Conservation (phyloP, 2,329 filamentous ascomycete genomes). For the Sphaerostilbella broomeana region DNA sequence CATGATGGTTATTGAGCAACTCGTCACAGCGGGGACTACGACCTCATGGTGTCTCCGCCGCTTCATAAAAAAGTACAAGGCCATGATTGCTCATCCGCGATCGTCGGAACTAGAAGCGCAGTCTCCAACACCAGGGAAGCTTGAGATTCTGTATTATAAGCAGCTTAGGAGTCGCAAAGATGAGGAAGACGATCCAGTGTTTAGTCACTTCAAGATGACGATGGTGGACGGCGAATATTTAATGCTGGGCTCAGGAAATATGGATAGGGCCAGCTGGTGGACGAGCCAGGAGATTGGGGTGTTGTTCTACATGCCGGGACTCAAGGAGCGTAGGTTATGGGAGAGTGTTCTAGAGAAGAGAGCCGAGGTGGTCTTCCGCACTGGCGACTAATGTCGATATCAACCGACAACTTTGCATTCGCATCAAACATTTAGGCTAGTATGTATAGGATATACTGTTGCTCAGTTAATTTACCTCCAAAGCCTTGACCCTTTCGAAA, state of each 20-base stretch:
- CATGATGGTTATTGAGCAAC: slow-evolving; percentile 74
- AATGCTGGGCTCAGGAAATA: slow-evolving; percentile 72
- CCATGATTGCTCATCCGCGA: slow-evolving; percentile 17
- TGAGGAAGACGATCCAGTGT: slow-evolving; percentile 53
- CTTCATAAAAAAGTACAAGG: slow-evolving; percentile 50
- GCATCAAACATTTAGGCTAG: no score
- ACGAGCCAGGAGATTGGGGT: slow-evolving; percentile 80
- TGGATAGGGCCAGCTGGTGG: slow-evolving; percentile 80
- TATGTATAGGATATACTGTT: neutral
- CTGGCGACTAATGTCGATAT: slow-evolving; percentile 9
- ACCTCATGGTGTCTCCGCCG: slow-evolving; percentile 58
- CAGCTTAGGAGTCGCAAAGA: slow-evolving; percentile 26
- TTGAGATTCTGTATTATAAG: slow-evolving; percentile 55
- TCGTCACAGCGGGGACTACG: slow-evolving; percentile 71
- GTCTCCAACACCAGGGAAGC: slow-evolving; percentile 35
- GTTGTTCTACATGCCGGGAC: slow-evolving; percentile 41
- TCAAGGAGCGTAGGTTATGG: slow-evolving; percentile 33
- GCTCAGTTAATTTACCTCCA: slow-evolving; percentile 14
- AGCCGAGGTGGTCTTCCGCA: slow-evolving; percentile 27
- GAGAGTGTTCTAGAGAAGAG: slow-evolving; percentile 32
- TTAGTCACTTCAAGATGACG: slow-evolving; percentile 72
- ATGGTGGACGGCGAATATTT: slow-evolving; percentile 62
- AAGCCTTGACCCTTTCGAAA: slow-evolving; percentile 52
- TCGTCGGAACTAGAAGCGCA: slow-evolving; percentile 37
- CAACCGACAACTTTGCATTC: no score